Conservation (phyloP, 306 rosid species). For the Pterocarpus macrocarpus region DNA sequence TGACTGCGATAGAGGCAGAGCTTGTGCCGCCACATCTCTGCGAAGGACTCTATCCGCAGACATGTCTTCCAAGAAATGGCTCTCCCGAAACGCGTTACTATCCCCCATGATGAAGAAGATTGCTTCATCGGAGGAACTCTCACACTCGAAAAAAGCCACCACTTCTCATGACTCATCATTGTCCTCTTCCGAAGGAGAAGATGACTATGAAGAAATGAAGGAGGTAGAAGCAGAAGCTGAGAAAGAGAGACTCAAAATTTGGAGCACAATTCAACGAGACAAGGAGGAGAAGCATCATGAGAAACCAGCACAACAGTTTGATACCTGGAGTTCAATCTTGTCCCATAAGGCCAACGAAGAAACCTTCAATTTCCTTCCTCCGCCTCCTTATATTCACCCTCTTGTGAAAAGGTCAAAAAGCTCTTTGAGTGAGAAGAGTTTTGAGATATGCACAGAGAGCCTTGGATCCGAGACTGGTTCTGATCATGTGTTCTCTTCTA, state of each 20-base stretch:
- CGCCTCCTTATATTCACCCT: conserved; percentile 75
- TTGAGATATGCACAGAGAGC: conserved; percentile 80
- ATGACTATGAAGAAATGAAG: conserved; percentile 21
- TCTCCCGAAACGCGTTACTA: conserved; percentile 63
- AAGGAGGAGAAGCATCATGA: conserved; percentile 19
- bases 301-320: conserved; percentile 34
- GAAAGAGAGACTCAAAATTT: conserved; percentile 41
- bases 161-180: conserved; percentile 10
- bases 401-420: conserved; percentile 66
- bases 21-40: conserved; percentile 47
- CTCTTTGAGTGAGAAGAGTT: conserved; percentile 64
- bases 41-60: conserved; percentile 88
- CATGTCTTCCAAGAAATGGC: conserved; percentile 87
- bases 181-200: conserved; percentile 52
- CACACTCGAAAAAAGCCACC: too few relatives aligned
- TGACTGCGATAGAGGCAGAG: conserved; percentile 46
- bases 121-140: too few relatives aligned
- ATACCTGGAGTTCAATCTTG: conserved; percentile 70
- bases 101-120: conserved; percentile 14
- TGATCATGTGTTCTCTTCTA: conserved; percentile 60
- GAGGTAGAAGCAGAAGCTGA: neutral
- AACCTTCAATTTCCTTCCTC: conserved; percentile 24
- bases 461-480: conserved; percentile 96
- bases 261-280: conserved; percentile 51
- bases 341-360: conserved; percentile 51